Conservation (phyloP, 139 green algal genomes). For the Chloropicon primus region DNA sequence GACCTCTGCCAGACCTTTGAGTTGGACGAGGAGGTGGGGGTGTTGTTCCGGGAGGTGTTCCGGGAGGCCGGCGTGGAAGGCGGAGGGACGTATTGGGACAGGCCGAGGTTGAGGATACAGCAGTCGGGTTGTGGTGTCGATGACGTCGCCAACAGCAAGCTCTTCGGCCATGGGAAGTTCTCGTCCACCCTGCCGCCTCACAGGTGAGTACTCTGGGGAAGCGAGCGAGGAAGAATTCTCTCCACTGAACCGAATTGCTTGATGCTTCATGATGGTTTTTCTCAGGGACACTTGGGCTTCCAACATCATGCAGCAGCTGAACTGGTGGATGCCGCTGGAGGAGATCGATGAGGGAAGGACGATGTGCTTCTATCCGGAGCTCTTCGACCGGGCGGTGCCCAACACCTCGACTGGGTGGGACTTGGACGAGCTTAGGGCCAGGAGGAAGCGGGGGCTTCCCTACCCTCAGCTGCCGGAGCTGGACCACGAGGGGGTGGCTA, state of each 20-base stretch:
- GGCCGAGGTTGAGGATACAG: not conserved
- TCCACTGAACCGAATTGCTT: too few relatives aligned
- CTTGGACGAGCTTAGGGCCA: not conserved
- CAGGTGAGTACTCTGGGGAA: too few relatives aligned
- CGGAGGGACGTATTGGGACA: not conserved
- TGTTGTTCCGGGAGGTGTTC: not conserved
- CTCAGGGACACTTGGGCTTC: not conserved
- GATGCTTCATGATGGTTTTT: too few relatives aligned
- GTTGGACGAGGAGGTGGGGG: not conserved
- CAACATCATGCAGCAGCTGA: not conserved
- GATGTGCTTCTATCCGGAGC: not conserved
- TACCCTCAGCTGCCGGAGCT: not conserved
- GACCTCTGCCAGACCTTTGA: not conserved
- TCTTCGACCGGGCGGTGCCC: not conserved
- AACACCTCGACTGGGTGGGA: not conserved
- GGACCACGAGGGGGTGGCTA: not conserved
- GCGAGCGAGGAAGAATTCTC: too few relatives aligned
- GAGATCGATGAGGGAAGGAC: not conserved
- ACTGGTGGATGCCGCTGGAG: not conserved
- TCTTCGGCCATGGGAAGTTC: not conserved
- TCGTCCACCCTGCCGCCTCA: not conserved
- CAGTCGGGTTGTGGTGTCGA: not conserved
- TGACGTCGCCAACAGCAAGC: not conserved
- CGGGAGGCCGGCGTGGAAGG: not conserved
- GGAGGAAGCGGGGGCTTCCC: not conserved